Base-by-base conservation (phyloP, 768 basidiomycete genomes). In the Phlebiopsis gigantea region DNA sequence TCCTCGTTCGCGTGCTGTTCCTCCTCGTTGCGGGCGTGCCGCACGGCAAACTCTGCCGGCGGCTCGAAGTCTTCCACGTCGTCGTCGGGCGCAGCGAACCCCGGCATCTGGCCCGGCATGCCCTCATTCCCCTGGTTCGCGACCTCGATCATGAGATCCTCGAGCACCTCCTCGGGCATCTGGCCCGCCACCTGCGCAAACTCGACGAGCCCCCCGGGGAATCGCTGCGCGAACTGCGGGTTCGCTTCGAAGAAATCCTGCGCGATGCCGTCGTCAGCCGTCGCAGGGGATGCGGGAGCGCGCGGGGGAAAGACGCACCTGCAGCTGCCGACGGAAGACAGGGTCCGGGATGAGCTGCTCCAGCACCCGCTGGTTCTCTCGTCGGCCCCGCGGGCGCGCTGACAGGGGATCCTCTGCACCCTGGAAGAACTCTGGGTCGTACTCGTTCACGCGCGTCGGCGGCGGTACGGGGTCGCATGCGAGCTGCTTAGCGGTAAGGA, bases 401-500 rank as follows among this genome's bases (percentile, higher is more conserved):
- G 74, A 66, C 49, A 80, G 75, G 15, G 75, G 64, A 60, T 87
- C 84, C 51, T 85, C 84, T 2, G 77, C 73, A 1, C 82, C 81
- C 15, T 69, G 72, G 73, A 98, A 95, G 71, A 94, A 97, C n/a
- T 68, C 69, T 9, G 44, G 44, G 59, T 93, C 78, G 70, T 97
- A 97, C 41, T 63, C 66, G 30, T 77, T 87, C 1, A 83, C 64
- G 2, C 79, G 71, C 0, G 79, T 77, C 5, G 71, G 72, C 0
- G 95, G 94, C 0, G 95, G 93, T 2, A 96, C 73, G 0, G 95
- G 94, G 65, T 98, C 96, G 62, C 87, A 97, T 8, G 87, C 83
- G 58, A 90, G 73, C 5, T 82, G 77, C 55, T 82, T 79, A 12
- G 71, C 73, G 4, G 76, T 71, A 12, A 80, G 69, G 4, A 89